phyloP scores from a whole-genome alignment of 139 green algal genomes.

The Chlorella sp. region DNA sequence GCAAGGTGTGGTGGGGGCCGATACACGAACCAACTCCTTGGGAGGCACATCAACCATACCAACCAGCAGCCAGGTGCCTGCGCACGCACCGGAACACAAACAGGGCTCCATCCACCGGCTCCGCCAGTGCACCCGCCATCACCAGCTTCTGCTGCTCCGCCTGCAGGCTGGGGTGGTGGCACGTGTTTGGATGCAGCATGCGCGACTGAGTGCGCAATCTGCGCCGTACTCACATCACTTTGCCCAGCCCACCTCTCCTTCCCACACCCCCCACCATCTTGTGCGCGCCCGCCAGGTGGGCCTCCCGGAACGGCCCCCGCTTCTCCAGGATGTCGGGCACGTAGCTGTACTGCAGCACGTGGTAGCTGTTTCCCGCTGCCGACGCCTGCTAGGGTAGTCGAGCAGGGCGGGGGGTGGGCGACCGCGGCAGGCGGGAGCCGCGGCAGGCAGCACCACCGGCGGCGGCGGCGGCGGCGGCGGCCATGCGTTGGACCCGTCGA shows the following conservation, averaged over 20 bases:
- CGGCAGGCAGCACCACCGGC: no score
- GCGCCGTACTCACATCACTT: no score
- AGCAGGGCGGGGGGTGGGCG: no score
- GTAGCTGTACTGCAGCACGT: conserved; percentile 68
- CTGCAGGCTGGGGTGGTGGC: conserved; percentile 32
- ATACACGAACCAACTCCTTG: no score
- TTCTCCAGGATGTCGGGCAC: conserved; percentile 84
- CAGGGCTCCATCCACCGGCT: conserved; percentile 70
- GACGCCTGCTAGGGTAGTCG: no score
- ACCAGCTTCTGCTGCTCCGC: conserved; percentile 70
- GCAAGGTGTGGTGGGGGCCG: no score
- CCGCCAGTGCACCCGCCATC: conserved; percentile 70
- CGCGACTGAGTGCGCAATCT: no score
- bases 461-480: not conserved
- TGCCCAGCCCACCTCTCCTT: no score
- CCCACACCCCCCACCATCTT: conserved; percentile 52
- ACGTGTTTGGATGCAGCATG: not conserved
- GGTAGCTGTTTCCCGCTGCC: conserved; percentile 39
- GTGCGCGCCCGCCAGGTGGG: conserved; percentile 68
- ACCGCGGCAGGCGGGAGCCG: no score
- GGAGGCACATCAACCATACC: no score
- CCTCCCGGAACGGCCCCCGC: conserved; percentile 71
- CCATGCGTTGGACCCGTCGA: no score
- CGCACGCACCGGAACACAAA: conserved; percentile 70
- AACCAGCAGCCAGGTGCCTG: no score